Evolutionary conservation across 768 basidiomycete genomes (phyloP).

Genomic region (Crassisporium funariophilum): DNA sequence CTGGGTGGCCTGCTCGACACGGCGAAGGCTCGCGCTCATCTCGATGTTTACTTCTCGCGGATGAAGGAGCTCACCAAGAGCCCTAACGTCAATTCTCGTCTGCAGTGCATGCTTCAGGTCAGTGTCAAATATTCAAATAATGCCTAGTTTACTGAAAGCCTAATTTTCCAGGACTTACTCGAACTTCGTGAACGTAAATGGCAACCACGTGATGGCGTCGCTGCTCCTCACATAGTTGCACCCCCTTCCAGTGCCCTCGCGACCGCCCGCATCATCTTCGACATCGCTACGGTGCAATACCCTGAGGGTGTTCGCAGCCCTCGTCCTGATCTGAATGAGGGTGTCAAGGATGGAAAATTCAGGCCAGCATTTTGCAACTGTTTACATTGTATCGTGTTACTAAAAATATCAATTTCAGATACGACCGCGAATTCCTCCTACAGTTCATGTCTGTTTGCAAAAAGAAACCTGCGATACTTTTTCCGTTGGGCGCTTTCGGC

Average conservation of each 20-base stretch:
- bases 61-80: conserved; percentile 85
- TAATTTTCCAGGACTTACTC: conserved; percentile 80
- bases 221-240: conserved; percentile 78
- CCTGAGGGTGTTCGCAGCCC: conserved; percentile 86
- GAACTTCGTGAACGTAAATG: conserved; percentile 87
- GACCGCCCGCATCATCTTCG: conserved; percentile 83
- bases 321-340: conserved; percentile 78
- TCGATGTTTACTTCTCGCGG: conserved; percentile 91
- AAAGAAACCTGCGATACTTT: conserved; percentile 91
- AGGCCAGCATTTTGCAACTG: too few species aligned
- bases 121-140: conserved; percentile 29
- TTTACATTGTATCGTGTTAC: conserved; percentile 5
- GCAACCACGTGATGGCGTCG: conserved; percentile 68
- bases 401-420: conserved; percentile 51
- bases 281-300: conserved; percentile 76
- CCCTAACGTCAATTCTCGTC: conserved; percentile 75
- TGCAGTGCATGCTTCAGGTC: conserved; percentile 97
- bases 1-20: conserved; percentile 83
- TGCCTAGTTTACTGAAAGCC: conserved; percentile 7
- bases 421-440: conserved; percentile 95
- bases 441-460: conserved; percentile 96
- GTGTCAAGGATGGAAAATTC: conserved; percentile 87
- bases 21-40: conserved; percentile 76
- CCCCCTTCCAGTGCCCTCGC: conserved; percentile 69
- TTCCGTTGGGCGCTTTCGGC: conserved; percentile 88